Evolutionary conservation across 768 basidiomycete genomes (phyloP), one percentile per base, ranked within the genome.

Genomic region (Chalciporus sphaerocephalus): DNA sequence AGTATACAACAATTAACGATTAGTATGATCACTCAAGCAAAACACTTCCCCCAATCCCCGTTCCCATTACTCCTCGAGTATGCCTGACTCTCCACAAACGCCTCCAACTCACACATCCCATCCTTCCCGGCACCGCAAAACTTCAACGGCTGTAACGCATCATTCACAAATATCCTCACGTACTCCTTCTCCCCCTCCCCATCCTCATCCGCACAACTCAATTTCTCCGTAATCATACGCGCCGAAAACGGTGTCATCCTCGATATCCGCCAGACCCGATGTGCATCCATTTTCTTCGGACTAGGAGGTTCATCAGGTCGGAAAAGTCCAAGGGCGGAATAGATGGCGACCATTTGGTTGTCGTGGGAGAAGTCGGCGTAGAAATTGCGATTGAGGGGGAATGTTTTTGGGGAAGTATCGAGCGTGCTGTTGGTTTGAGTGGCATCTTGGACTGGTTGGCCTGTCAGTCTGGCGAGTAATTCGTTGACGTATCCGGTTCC

Each of bases 401-500:
- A 92, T 0, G 86, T 89, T 10, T 53, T 55, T 1, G 80, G 78
- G n/a, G 76, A 72, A 0, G 70, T 55, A 57, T 86, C 81, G 25
- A 92, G 73, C 1, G 89, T 91, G 12, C 63, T 60, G 65, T 91
- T 91, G 8, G 83, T 87, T 56, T 85, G 83, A 0, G 88, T 89
- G 50, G 71, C 55, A 65, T 90, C 87, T 35, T 59, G 59, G 17
- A 88, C 86, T 3, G 82, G 75, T 13, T 58, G 64, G 13, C 73
- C 72, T 0, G 83, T 87, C 34, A 95, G 73, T 10, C 93, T 80
- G 0, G 89, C 87, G 17, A 94, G 62, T n/a, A 95, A 76, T 67
- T 94, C 92, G 60, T 92, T 92, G 57, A 88, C 72, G 60, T 87
- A 95, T 6, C 92, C 92, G 4, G 92, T 83, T 24, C 90, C 89